Conservation (phyloP, 345 rosid genomes). For the Mallotus nudiflorus region DNA sequence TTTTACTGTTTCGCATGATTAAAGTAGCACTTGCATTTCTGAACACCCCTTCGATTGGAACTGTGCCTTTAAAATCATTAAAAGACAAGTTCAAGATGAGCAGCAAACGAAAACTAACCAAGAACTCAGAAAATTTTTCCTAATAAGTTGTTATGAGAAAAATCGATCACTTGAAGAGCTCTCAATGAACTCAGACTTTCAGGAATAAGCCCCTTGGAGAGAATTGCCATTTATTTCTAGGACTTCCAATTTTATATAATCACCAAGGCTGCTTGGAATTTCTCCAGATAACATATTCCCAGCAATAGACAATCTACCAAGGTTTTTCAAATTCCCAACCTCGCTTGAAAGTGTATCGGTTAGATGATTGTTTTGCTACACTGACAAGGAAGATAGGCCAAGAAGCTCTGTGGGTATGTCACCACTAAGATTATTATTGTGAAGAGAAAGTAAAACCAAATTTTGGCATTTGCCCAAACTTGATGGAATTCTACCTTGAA, state of each 20-base stretch:
- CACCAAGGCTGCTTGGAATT: background rate
- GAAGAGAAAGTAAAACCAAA: background rate
- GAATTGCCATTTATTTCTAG: background rate
- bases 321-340: constrained; percentile 1
- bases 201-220: background rate
- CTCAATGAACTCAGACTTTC: too few relatives aligned
- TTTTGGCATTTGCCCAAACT: background rate
- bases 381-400: background rate
- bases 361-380: background rate
- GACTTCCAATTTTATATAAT: background rate
- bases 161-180: background rate
- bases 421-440: background rate
- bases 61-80: background rate
- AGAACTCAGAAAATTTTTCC: background rate
- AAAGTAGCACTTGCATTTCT: background rate
- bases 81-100: background rate
- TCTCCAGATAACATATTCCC: background rate
- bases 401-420: background rate
- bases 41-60: background rate
- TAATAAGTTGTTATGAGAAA: background rate
- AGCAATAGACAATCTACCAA: background rate
- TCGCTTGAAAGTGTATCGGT: background rate
- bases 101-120: background rate
- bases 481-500: background rate
- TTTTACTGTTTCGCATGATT: background rate